Percentiles rank a stretch among this genome's conserved stretches.
These are phyloP conservation scores for Ilyonectria mors-panacis DNA, from an alignment of 2,329 filamentous ascomycete genomes.

Conservation along the genomic window DNA sequence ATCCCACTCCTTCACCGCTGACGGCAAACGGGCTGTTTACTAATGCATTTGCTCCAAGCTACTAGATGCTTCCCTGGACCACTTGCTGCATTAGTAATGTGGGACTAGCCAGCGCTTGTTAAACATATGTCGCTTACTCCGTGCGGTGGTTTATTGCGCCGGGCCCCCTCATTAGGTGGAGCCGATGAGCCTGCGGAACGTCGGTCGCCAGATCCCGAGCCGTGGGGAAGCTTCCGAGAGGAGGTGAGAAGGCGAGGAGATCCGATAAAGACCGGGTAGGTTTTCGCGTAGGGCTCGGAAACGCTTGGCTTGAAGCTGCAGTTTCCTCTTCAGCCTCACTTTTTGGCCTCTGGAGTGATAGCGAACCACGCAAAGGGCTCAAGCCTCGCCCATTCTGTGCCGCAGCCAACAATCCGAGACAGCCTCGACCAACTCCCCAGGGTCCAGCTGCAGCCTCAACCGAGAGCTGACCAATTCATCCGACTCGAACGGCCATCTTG, in stretches of 20 bases:
- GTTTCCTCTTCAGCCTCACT: no score
- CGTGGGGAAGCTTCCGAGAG: not conserved
- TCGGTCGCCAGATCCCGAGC: constrained; percentile 21
- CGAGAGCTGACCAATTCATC: constrained; percentile 19
- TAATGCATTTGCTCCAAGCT: constrained; percentile 21
- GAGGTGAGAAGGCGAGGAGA: not conserved
- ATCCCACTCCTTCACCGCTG: constrained; percentile 30
- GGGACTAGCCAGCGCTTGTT: not conserved
- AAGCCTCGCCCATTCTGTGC: no score
- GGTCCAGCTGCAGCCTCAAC: not conserved
- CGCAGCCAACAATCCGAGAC: no score
- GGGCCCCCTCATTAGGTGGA: constrained; percentile 8
- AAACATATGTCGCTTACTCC: not conserved
- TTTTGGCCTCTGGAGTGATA: no score
- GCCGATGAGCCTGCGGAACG: constrained; percentile 13
- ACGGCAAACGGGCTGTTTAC: constrained; percentile 15
- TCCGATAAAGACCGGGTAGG: no score
- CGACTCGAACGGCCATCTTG: no score
- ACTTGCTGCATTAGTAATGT: constrained; percentile 38
- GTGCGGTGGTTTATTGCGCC: not conserved
- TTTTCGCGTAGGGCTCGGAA: no score
- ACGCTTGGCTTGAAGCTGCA: no score
- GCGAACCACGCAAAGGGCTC: no score
- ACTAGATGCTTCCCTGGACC: constrained; percentile 34
- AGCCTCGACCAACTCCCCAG: no score